Conservation (phyloP, 371 early-diverging fungal species). For the Polyrhizophydium stewartii region DNA sequence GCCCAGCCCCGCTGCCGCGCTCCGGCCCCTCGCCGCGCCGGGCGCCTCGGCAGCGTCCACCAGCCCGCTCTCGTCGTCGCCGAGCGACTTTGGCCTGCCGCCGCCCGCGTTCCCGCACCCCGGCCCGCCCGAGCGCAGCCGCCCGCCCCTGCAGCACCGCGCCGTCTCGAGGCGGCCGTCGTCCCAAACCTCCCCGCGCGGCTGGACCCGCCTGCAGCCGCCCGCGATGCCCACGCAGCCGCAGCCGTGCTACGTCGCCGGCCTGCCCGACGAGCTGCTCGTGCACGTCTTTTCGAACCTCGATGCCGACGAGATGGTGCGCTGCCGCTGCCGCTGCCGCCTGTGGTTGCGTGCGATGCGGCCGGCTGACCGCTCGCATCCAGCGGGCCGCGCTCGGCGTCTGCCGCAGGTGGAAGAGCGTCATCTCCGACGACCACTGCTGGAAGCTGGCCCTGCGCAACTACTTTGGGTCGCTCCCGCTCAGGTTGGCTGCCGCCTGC, state of each 20-base stretch:
- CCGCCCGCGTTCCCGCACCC: no score
- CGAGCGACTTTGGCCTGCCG: no score
- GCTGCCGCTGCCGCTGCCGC: not conserved
- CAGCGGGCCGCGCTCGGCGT: conserved; percentile 19
- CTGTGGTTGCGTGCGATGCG: not conserved
- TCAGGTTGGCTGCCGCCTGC: conserved; percentile 9
- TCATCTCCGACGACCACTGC: conserved; percentile 34
- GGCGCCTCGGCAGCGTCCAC: no score
- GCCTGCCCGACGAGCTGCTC: conserved; percentile 30
- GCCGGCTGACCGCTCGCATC: not conserved
- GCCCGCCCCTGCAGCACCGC: no score
- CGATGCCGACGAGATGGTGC: conserved; percentile 26
- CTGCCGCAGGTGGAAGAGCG: conserved; percentile 24
- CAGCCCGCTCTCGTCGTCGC: no score
- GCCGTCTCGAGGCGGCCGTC: no score
- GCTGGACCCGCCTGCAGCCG: no score
- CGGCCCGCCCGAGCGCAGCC: no score
- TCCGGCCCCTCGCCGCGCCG: no score
- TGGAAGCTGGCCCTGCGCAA: conserved; percentile 29
- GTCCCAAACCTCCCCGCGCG: no score
- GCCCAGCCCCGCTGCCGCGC: no score
- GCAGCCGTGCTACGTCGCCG: conserved; percentile 3
- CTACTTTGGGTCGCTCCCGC: conserved; percentile 23
- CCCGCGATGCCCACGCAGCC: not conserved
- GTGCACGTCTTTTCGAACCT: conserved; percentile 27